Evolutionary conservation across 208 protist genomes (phyloP).

Genomic region (Acanthamoeba quina): DNA sequence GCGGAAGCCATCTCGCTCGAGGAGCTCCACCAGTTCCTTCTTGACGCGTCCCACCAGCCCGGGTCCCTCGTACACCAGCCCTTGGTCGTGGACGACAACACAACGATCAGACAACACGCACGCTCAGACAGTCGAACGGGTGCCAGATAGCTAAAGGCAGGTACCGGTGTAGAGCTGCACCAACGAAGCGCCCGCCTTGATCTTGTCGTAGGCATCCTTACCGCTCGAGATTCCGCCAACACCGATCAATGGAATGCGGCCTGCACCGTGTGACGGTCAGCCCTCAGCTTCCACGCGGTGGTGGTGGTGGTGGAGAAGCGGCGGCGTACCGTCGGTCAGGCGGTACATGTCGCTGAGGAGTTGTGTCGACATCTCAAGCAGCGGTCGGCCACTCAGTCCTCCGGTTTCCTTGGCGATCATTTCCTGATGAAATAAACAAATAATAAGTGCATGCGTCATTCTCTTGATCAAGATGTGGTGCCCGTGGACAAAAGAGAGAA

Average conservation of each 20-base stretch:
- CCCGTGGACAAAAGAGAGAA: not conserved
- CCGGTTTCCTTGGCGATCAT: constrained; percentile 59
- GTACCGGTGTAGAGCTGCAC: constrained; percentile 88
- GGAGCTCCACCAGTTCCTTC: constrained; percentile 75
- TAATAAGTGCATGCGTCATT: not conserved
- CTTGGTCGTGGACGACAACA: not conserved
- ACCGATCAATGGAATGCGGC: constrained; percentile 69
- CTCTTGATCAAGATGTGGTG: not conserved
- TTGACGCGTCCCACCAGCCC: constrained; percentile 79
- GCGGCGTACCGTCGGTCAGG: constrained; percentile 85
- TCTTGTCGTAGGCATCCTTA: constrained; percentile 87
- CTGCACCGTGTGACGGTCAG: not conserved
- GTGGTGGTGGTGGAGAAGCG: not conserved
- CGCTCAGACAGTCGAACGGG: too few species aligned
- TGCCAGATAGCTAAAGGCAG: not conserved
- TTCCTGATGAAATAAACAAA: not conserved
- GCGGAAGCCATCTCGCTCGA: constrained; percentile 78
- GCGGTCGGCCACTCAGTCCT: constrained; percentile 82
- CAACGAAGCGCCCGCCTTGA: constrained; percentile 83
- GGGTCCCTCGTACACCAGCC: constrained; percentile 82
- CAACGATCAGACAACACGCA: too few species aligned
- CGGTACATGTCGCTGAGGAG: constrained; percentile 85
- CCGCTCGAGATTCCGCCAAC: constrained; percentile 85
- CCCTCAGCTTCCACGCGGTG: not conserved
- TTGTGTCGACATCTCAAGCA: constrained; percentile 79